These are phyloP conservation scores for Kodamaea suecica DNA, from an alignment of 1,139 yeast species.

Conservation along the genomic window DNA sequence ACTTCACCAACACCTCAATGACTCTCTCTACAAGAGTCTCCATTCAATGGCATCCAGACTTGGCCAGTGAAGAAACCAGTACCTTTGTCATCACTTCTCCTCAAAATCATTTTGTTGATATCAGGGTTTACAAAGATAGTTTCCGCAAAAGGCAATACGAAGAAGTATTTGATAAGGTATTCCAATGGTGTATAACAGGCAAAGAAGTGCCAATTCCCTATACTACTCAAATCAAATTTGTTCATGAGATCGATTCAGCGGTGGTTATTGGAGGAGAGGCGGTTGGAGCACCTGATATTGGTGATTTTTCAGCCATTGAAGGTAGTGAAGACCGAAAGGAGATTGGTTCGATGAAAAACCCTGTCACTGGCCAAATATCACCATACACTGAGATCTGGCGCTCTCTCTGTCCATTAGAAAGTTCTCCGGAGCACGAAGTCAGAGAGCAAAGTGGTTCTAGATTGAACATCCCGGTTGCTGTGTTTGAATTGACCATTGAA, in stretches of 20 bases:
- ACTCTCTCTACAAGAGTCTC: slow-evolving; percentile 45
- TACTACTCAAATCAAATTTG: slow-evolving; percentile 33
- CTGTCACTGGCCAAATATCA: slow-evolving; percentile 41
- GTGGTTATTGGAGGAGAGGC: slow-evolving; percentile 24
- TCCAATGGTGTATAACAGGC: slow-evolving; percentile 41
- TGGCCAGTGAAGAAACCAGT: slow-evolving; percentile 43
- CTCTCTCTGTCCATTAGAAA: slow-evolving; percentile 40
- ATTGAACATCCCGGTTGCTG: slow-evolving; percentile 14
- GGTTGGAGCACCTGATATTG: slow-evolving; percentile 40
- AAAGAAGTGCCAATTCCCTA: slow-evolving; percentile 32
- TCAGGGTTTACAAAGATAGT: slow-evolving; percentile 25
- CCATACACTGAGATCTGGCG: slow-evolving; percentile 59
- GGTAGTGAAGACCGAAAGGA: slow-evolving; percentile 48
- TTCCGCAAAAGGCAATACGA: slow-evolving; percentile 21
- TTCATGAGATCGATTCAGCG: slow-evolving; percentile 44
- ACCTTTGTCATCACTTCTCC: slow-evolving; percentile 54
- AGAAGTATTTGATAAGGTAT: slow-evolving; percentile 22
- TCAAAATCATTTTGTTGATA: slow-evolving; percentile 44
- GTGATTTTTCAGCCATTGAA: slow-evolving; percentile 39
- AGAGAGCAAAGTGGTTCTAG: slow-evolving; percentile 27
- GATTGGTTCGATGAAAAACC: slow-evolving; percentile 52
- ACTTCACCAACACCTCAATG: too few species aligned
- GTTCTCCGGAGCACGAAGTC: slow-evolving; percentile 30
- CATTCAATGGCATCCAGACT: slow-evolving; percentile 51
- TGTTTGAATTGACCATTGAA: slow-evolving; percentile 25